Evolutionary conservation across 805 yeast genomes (phyloP).

Genomic region (Starmerella stigmatis): DNA sequence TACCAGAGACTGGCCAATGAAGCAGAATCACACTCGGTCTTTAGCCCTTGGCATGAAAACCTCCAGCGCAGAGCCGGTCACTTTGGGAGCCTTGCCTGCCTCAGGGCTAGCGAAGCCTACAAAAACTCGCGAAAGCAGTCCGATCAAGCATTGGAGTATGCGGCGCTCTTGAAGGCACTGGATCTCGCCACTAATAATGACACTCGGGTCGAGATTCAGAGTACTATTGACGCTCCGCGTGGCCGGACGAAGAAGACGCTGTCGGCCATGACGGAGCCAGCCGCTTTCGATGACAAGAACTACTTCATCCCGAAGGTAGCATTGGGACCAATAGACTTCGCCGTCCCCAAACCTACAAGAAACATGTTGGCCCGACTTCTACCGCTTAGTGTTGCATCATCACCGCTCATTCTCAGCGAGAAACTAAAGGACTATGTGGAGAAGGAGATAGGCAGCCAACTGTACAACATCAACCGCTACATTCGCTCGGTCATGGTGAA

Average conservation of each 20-base stretch:
- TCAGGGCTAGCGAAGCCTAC: not conserved
- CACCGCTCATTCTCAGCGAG: constrained; percentile 57
- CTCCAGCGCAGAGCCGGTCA: not conserved
- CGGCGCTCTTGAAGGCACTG: not conserved
- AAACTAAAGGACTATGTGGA: constrained; percentile 47
- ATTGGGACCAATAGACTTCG: not conserved
- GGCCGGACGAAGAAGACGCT: not conserved
- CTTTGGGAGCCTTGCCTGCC: not conserved
- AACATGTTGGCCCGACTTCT: constrained; percentile 48
- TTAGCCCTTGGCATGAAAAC: not conserved
- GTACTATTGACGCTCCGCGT: not conserved
- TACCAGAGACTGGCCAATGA: not conserved
- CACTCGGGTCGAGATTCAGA: not conserved
- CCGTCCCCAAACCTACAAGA: not conserved
- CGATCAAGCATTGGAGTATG: not conserved
- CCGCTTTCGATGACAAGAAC: not conserved
- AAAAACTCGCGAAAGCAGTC: not conserved
- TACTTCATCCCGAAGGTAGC: not conserved
- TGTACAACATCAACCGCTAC: constrained; percentile 24
- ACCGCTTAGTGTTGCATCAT: constrained; percentile 57
- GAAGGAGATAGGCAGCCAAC: constrained; percentile 33
- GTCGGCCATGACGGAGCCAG: not conserved
- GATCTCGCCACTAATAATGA: not conserved
- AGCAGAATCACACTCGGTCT: not conserved
- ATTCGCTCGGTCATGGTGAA: constrained; percentile 33